Evolutionary conservation across 345 rosid genomes (phyloP), one percentile per base, ranked within the genome.

Genomic region (Linum lewisii): DNA sequence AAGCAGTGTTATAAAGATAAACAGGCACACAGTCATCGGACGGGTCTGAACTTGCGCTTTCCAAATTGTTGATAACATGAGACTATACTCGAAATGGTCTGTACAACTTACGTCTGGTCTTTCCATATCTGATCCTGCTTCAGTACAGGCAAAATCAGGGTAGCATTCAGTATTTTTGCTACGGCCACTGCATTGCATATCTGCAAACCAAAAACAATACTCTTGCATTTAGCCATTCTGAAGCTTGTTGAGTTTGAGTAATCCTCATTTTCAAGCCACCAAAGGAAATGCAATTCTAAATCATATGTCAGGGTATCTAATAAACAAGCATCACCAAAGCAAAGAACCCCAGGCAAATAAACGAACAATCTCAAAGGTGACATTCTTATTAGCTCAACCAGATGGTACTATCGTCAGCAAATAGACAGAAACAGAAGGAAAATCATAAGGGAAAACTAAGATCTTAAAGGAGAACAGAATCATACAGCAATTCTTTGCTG

Each of bases 71-170:
- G 18, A 42, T 42, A 42, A 42, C 34, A 29, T 29, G 47, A 42
- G 47, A 42, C 9, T 42, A 42, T 9, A 29, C 1, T 29, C 47
- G 13, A 42, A 42, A 42, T 52, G 37, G 24, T 15, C 14, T 15
- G 21, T 21, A 20, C 13, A 68, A 68, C 89, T 64, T 63, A 94
- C 96, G 99, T 94, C 73, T 90, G 95, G 74, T 94, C 99, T 69
- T 94, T 90, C 99, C 99, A 90, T 67, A 94, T 94, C 72, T 94
- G 99, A 70, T 94, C 99, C 75, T 94, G 99, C 87, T 94, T 94
- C 70, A 94, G 69, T 37, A 94, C 99, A 50, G 99, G 99, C 63
- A 94, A 78, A 70, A 94, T 94, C 65, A 94, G 86, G 61, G 97
- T 94, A 53, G 97, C 97, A 78, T 94, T 90, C 97, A 94, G 66